These are phyloP conservation scores for Talaromyces funiculosus DNA, from an alignment of 2,329 filamentous ascomycete genomes.

Conservation along the genomic window DNA sequence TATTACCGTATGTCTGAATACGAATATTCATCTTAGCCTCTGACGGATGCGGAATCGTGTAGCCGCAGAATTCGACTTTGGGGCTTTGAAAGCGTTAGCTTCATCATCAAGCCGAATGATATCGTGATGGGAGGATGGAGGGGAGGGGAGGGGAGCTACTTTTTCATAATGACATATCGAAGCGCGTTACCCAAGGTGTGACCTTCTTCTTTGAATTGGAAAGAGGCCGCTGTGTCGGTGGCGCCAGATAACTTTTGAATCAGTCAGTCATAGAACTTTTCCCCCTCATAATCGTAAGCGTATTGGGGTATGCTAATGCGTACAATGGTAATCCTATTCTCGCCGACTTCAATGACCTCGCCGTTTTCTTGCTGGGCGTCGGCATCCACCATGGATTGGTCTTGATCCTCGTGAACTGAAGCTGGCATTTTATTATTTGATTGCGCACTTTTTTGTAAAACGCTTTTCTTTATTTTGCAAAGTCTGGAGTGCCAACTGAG, in stretches of 20 bases:
- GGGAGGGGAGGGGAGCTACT: conserved; percentile 57
- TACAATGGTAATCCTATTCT: conserved; percentile 60
- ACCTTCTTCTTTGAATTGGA: conserved; percentile 88
- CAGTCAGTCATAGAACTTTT: background rate
- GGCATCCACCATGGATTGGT: conserved; percentile 40
- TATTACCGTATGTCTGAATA: conserved; percentile 91
- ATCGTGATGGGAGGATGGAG: no score
- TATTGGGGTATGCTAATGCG: conserved; percentile 3
- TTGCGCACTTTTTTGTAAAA: background rate
- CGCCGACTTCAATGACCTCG: conserved; percentile 32
- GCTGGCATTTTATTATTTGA: conserved; percentile 29
- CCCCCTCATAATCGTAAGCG: no score
- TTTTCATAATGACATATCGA: conserved; percentile 97
- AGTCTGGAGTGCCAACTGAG: no score
- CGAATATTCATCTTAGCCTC: conserved; percentile 95
- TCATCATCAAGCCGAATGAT: background rate
- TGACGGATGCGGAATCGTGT: conserved; percentile 94
- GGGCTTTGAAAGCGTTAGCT: conserved; percentile 53
- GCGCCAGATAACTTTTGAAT: conserved; percentile 68
- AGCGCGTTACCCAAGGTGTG: conserved; percentile 94
- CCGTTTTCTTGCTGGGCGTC: conserved; percentile 43
- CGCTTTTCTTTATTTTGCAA: no score
- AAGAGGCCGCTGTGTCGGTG: conserved; percentile 80
- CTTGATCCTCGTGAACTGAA: conserved; percentile 36
- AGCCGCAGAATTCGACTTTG: conserved; percentile 95